Evolutionary conservation across 176 grass and related monocot genomes (phyloP), one percentile per base, ranked within the genome.

Genomic region (Zoysia japonica): DNA sequence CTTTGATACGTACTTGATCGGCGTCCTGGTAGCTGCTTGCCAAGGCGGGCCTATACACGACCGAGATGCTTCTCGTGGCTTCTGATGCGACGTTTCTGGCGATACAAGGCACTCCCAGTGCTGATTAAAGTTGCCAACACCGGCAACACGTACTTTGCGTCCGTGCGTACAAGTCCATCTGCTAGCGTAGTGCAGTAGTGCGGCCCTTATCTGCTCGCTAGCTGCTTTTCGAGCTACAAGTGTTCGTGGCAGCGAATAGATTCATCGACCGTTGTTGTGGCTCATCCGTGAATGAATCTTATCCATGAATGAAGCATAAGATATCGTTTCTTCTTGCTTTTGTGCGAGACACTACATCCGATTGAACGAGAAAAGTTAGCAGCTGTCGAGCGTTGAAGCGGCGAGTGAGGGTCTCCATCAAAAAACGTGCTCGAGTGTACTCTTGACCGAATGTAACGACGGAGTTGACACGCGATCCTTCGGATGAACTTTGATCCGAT

Each of bases 41-140:
- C n/a, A 20, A 47, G 28, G 28, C 53, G 53, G 4, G 15, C 53
- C 56, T 60, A 28, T 28, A 28, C 28, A 60, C 42, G 46, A 0
- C 4, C 75, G 35, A 37, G 56, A 51, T 51, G 67, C 56, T 72
- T 81, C 79, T 35, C 45, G 57, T 64, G 79, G 9, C 56, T 81
- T 64, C 53, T 54, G 19, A 20, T 51, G 51, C 66, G 28, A 47
- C 10, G 42, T 47, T 62, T 72, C 79, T 9, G 14, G 41, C 5
- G 6, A 12, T 16, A 38, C 37, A 1, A 54, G 66, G 28, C 28
- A 14, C 4, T 3, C 2, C 55, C 19, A 3, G 53, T 53, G 69
- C 2, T 42, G 15, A 43, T 13, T 42, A 7, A 6, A 47, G 78
- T 69, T n/a, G 65, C 35, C 39, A 5, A 70, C 66, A 60, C 65